Evolutionary conservation across 805 yeast genomes (phyloP).

Genomic region (Barnettozyma sucrosica): DNA sequence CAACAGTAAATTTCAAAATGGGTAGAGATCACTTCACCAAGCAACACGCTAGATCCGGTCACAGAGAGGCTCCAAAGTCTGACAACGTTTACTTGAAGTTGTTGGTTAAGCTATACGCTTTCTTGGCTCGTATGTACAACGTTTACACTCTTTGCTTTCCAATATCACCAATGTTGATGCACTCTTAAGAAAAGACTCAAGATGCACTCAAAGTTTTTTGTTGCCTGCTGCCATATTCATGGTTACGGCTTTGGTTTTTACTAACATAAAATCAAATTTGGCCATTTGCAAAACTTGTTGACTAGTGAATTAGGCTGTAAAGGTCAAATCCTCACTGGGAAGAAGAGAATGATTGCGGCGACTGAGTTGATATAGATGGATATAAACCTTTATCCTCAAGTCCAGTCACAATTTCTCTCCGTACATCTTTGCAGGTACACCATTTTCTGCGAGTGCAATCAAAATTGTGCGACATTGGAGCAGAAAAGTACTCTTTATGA

Average conservation of each 20-base stretch:
- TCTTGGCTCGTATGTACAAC: slow-evolving; percentile 93
- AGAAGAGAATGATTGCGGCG: neutral
- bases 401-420: neutral
- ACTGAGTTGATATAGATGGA: slow-evolving; percentile 8
- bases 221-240: slow-evolving; percentile 4
- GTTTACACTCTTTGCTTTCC: slow-evolving; percentile 6
- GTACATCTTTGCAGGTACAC: slow-evolving; percentile 3
- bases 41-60: slow-evolving; percentile 93
- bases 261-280: slow-evolving; percentile 7
- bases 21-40: slow-evolving; percentile 96
- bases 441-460: slow-evolving; percentile 36
- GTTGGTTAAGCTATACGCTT: slow-evolving; percentile 96
- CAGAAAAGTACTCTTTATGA: slow-evolving; percentile 31
- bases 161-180: slow-evolving; percentile 6
- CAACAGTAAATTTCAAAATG: slow-evolving; percentile 43
- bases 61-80: slow-evolving; percentile 99
- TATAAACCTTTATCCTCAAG: slow-evolving; percentile 6
- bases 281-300: neutral
- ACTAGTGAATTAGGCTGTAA: slow-evolving; percentile 73
- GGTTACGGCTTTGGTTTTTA: slow-evolving; percentile 7
- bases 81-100: slow-evolving; percentile 98
- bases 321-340: slow-evolving; percentile 40
- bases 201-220: slow-evolving; percentile 2
- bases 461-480: slow-evolving; percentile 39
- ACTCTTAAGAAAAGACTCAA: slow-evolving; percentile 5